A percentile compares a stretch with the other conserved stretches of the same genome.
Conservation (phyloP, 768 basidiomycete genomes). For the Psilocybe tampanensis region DNA sequence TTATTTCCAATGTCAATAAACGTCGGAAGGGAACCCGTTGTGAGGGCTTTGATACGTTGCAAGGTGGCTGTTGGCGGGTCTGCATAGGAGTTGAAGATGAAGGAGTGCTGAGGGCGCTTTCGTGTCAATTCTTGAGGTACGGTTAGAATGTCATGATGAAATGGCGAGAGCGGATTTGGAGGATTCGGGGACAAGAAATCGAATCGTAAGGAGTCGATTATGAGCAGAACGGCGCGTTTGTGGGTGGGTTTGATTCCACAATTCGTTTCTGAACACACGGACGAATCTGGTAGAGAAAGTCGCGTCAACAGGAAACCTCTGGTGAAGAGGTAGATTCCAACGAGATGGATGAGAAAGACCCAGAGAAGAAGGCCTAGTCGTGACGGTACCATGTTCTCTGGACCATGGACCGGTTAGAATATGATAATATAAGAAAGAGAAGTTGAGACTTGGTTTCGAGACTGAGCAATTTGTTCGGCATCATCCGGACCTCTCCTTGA, state of each 20-base stretch:
- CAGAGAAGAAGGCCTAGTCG: constrained; percentile 42
- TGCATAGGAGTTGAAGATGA: constrained; percentile 87
- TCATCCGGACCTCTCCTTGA: no score
- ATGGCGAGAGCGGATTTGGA: constrained; percentile 59
- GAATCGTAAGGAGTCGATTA: constrained; percentile 92
- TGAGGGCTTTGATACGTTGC: constrained; percentile 93
- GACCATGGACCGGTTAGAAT: no score
- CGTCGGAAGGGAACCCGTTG: constrained; percentile 93
- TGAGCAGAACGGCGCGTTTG: constrained; percentile 77
- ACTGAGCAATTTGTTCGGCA: no score
- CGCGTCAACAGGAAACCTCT: constrained; percentile 87
- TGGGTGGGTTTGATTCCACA: constrained; percentile 68
- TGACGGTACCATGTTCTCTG: not conserved
- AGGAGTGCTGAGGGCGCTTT: constrained; percentile 66
- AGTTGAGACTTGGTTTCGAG: no score
- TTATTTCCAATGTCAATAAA: constrained; percentile 94
- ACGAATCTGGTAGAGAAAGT: constrained; percentile 65
- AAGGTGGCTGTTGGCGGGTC: constrained; percentile 96
- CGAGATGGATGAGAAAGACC: constrained; percentile 68
- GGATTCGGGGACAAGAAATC: constrained; percentile 86
- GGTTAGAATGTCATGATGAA: constrained; percentile 82
- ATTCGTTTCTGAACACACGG: constrained; percentile 37
- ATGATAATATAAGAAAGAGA: no score
- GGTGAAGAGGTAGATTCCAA: constrained; percentile 88
- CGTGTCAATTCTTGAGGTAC: constrained; percentile 75